Conservation (phyloP, 106 monocot genomes). For the Xerophyta viscosa region DNA sequence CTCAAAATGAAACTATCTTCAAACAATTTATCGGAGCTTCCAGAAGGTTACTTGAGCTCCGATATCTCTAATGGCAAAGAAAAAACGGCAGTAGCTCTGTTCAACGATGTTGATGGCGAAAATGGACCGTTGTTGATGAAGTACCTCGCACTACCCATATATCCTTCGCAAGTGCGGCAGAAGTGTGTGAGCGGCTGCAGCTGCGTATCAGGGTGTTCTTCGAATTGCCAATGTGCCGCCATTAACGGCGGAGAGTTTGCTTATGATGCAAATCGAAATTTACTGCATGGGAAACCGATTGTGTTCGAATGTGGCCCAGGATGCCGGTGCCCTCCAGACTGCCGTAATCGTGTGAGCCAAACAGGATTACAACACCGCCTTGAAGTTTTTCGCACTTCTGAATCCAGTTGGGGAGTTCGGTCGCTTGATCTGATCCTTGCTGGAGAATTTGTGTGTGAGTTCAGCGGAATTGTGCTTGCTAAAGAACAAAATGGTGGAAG, state of each 20-base stretch:
- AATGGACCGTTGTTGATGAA: neutral
- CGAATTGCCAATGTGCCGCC: constrained; percentile 27
- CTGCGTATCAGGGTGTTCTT: constrained; percentile 21
- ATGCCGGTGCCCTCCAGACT: constrained; percentile 37
- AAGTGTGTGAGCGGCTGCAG: constrained; percentile 22
- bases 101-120: constrained; percentile 2
- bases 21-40: neutral
- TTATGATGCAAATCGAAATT: constrained; percentile 41
- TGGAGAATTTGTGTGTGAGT: constrained; percentile 63
- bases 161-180: neutral
- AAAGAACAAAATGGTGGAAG: constrained; percentile 11
- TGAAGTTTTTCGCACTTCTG: constrained; percentile 56
- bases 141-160: neutral
- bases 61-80: constrained; percentile 1
- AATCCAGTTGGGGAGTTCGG: constrained; percentile 54
- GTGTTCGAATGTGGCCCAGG: constrained; percentile 51
- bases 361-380: constrained; percentile 36
- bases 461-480: constrained; percentile 28
- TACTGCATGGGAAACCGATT: constrained; percentile 50
- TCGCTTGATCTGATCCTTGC: constrained; percentile 58
- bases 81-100: neutral
- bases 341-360: constrained; percentile 50
- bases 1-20: neutral
- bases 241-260: constrained; percentile 44
- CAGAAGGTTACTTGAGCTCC: neutral